phyloP scores from a whole-genome alignment of 306 rosid genomes.

The Prunus mume region DNA sequence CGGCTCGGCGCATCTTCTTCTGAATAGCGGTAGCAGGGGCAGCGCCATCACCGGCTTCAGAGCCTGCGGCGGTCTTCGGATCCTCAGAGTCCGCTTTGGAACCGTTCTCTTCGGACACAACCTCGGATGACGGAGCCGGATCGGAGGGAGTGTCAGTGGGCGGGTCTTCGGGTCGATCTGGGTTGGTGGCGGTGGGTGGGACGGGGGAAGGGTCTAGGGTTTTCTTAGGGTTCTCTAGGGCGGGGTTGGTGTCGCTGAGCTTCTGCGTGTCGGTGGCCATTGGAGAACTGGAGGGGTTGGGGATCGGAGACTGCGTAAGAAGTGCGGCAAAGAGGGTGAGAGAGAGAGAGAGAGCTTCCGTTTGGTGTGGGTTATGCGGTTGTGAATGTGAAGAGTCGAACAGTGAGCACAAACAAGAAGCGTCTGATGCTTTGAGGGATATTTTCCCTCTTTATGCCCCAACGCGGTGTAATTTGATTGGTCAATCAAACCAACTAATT shows the following conservation, averaged over 20 bases:
- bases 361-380: not conserved
- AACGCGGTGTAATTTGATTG: not conserved
- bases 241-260: conserved; percentile 26
- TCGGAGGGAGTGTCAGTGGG: conserved; percentile 2
- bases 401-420: not conserved
- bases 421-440: not conserved
- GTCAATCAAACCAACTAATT: not conserved
- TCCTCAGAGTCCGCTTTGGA: conserved; percentile 29
- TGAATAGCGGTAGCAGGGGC: conserved; percentile 44
- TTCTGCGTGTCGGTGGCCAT: conserved; percentile 59
- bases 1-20: conserved; percentile 86
- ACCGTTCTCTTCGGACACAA: conserved; percentile 9
- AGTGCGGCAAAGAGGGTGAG: not conserved
- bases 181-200: conserved; percentile 16
- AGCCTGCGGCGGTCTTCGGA: conserved; percentile 22
- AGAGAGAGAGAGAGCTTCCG: not conserved
- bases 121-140: conserved; percentile 6
- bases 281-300: conserved; percentile 3
- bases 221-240: conserved; percentile 52
- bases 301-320: conserved; percentile 31
- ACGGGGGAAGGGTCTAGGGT: conserved; percentile 37
- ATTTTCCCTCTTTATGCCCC: not conserved
- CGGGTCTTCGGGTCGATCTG: conserved; percentile 31
- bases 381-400: not conserved
- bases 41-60: conserved; percentile 16